Conservation (phyloP, 1,139 yeast species). For the Blastobotrys serpentis region DNA sequence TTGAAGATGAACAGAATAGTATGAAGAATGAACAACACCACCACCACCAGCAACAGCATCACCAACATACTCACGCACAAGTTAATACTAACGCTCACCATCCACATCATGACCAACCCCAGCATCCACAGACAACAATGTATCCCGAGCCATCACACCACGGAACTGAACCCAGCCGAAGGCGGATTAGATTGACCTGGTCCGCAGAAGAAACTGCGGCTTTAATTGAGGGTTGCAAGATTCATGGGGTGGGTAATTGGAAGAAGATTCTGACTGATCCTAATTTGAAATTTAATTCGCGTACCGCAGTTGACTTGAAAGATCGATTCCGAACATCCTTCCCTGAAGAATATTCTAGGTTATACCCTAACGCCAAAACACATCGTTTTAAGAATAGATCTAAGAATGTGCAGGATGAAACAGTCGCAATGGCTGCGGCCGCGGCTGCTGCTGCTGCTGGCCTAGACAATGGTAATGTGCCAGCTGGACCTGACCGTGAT, state of each 20-base stretch:
- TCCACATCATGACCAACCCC: neutral
- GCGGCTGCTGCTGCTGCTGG: constrained; percentile 9
- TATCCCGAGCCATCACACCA: constrained; percentile 7
- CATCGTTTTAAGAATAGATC: constrained; percentile 36
- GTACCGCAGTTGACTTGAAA: constrained; percentile 46
- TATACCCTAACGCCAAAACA: constrained; percentile 47
- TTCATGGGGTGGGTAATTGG: constrained; percentile 49
- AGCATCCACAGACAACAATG: constrained; percentile 5
- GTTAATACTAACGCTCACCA: constrained; percentile 1
- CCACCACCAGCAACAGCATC: constrained; percentile 8
- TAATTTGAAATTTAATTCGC: constrained; percentile 40
- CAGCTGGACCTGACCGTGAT: neutral
- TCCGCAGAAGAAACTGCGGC: constrained; percentile 44
- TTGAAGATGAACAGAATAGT: constrained; percentile 7
- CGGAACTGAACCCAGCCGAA: constrained; percentile 22
- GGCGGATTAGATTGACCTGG: constrained; percentile 43
- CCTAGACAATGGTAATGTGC: neutral
- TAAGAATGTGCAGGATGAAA: constrained; percentile 17
- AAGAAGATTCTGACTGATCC: constrained; percentile 46
- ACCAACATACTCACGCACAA: neutral
- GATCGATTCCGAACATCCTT: constrained; percentile 46
- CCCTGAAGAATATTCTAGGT: constrained; percentile 45
- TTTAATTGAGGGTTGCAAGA: constrained; percentile 44
- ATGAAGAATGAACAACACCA: neutral
- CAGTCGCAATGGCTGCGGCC: constrained; percentile 6